Conservation (phyloP, 2,329 filamentous ascomycete genomes). For the Penicillium verrucosum region DNA sequence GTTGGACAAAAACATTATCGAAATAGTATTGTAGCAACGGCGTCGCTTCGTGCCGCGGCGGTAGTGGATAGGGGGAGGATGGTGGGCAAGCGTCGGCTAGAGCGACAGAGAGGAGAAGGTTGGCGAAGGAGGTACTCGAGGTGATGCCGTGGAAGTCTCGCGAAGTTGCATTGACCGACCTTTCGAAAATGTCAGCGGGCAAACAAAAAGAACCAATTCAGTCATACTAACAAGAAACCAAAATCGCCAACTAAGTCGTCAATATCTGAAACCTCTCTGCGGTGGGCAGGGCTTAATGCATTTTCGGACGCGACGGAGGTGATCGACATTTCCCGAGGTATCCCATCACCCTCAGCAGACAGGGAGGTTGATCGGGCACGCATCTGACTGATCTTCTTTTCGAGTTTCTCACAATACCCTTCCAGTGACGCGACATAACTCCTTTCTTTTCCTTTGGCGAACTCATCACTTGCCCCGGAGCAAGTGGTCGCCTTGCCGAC, state of each 20-base stretch:
- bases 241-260: constrained; percentile 92
- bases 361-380: constrained; percentile 32
- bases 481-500: constrained; percentile 82
- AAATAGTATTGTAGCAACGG: constrained; percentile 79
- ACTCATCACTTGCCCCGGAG: constrained; percentile 92
- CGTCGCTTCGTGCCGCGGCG: constrained; percentile 65
- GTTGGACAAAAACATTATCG: constrained; percentile 72
- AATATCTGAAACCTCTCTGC: constrained; percentile 76
- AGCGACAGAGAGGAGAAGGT: constrained; percentile 79
- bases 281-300: constrained; percentile 40
- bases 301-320: constrained; percentile 32
- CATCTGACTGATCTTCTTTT: constrained; percentile 63
- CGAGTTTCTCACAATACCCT: constrained; percentile 80
- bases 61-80: constrained; percentile 60
- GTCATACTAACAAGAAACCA: constrained; percentile 70
- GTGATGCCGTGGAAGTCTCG: constrained; percentile 88
- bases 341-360: constrained; percentile 25
- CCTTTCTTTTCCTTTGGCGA: constrained; percentile 89
- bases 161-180: constrained; percentile 90
- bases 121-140: constrained; percentile 87
- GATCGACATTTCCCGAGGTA: constrained; percentile 36
- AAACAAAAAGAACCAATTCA: neutral
- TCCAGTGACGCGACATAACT: constrained; percentile 98
- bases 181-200: constrained; percentile 35
- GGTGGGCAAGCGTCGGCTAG: constrained; percentile 69